These are phyloP conservation scores for Leishmania martiniquensis DNA, from an alignment of 208 protist genomes.

Conservation along the genomic window DNA sequence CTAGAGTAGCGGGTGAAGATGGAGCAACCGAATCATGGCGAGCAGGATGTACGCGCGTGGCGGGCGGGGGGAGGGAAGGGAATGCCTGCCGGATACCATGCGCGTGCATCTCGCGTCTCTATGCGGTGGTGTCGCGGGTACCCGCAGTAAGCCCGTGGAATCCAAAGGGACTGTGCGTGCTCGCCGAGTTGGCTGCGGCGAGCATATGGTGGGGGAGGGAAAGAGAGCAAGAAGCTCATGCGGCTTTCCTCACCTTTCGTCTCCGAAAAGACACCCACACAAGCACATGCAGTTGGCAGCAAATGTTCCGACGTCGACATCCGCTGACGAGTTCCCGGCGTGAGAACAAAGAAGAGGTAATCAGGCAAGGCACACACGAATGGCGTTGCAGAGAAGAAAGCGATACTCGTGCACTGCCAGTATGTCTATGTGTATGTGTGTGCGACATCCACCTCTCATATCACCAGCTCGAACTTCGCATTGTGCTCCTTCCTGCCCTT, in stretches of 20 bases:
- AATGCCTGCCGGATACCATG: neutral
- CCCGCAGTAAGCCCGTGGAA: neutral
- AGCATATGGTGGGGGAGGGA: neutral
- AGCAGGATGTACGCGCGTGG: neutral
- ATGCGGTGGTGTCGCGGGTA: neutral
- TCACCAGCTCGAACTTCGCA: slow-evolving; percentile 29
- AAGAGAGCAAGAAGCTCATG: neutral
- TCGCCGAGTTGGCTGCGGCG: neutral
- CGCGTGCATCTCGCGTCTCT: neutral
- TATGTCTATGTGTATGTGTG: neutral
- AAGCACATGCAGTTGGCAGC: neutral
- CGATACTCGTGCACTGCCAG: neutral
- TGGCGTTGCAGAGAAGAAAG: neutral
- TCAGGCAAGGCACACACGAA: neutral
- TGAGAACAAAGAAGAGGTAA: neutral
- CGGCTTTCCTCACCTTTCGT: neutral
- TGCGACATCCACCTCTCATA: slow-evolving; percentile 8
- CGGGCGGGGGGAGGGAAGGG: too few relatives aligned
- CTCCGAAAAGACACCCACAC: neutral
- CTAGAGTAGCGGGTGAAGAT: neutral
- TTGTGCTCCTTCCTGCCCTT: slow-evolving; percentile 47
- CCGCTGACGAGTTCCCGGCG: neutral
- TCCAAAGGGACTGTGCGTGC: neutral
- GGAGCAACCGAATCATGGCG: neutral
- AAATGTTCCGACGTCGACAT: neutral